Percentiles rank a stretch among this genome's conserved stretches.
Conservation (phyloP, 2,329 filamentous ascomycete species). For the Nigrospora osmanthi region DNA sequence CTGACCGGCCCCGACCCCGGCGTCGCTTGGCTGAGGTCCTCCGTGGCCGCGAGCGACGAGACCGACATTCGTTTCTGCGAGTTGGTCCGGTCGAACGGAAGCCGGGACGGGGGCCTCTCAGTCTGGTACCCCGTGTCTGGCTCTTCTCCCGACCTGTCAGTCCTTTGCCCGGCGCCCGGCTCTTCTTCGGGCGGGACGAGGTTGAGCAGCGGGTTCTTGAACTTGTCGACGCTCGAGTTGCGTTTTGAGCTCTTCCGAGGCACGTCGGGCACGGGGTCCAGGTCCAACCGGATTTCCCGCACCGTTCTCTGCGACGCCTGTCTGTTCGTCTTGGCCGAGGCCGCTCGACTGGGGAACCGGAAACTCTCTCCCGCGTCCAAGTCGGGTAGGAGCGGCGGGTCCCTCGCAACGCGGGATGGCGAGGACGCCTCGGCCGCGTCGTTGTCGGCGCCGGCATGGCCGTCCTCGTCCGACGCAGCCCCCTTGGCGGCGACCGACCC, state of each 20-base stretch:
- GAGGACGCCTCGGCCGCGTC: slow-evolving; percentile 28
- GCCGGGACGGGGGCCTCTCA: slow-evolving; percentile 20
- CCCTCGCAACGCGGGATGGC: slow-evolving; percentile 30
- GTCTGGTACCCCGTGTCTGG: slow-evolving; percentile 1
- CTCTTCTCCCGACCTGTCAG: slow-evolving; percentile 8
- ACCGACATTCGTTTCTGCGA: slow-evolving; percentile 44
- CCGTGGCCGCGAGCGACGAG: slow-evolving; percentile 38
- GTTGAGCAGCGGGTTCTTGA: slow-evolving; percentile 27
- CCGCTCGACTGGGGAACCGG: slow-evolving; percentile 54
- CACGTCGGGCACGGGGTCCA: slow-evolving; percentile 42
- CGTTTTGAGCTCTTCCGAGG: slow-evolving; percentile 69
- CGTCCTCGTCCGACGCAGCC: slow-evolving; percentile 38
- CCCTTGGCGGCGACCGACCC: slow-evolving; percentile 24
- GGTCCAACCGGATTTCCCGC: slow-evolving; percentile 16
- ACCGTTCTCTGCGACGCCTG: slow-evolving; percentile 26
- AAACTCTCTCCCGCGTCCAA: slow-evolving; percentile 53
- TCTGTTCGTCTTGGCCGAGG: slow-evolving; percentile 46
- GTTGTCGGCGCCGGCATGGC: slow-evolving; percentile 36
- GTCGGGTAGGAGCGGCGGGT: slow-evolving; percentile 50
- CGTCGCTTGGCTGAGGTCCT: slow-evolving; percentile 34
- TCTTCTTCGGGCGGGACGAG: slow-evolving; percentile 11
- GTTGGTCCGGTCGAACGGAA: slow-evolving; percentile 50
- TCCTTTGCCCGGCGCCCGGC: slow-evolving; percentile 1
- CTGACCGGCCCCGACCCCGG: slow-evolving; percentile 12
- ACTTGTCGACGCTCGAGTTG: slow-evolving; percentile 33